These are phyloP conservation scores for Bjerkandera adusta DNA, from an alignment of 1,284 basidiomycete genomes.

Conservation along the genomic window DNA sequence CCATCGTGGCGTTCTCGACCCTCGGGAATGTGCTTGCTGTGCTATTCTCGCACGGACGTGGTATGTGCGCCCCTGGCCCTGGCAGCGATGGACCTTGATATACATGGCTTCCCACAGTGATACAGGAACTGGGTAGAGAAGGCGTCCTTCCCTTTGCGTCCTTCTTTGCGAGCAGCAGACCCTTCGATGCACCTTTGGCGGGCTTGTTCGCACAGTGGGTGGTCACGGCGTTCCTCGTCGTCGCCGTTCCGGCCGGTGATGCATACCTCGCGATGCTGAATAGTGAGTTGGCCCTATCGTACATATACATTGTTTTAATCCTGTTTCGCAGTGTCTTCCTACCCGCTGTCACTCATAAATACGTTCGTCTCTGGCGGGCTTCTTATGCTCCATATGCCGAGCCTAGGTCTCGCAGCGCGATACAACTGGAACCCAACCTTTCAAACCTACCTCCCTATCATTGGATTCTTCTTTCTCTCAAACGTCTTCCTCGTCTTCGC, in stretches of 20 bases:
- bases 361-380: slow-evolving; percentile 58
- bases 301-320: background rate
- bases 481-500: slow-evolving; percentile 60
- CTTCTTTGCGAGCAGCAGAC: slow-evolving; percentile 64
- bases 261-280: slow-evolving; percentile 68
- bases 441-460: slow-evolving; percentile 44
- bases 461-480: slow-evolving; percentile 56
- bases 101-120: slow-evolving; percentile 37
- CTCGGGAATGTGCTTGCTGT: slow-evolving; percentile 62
- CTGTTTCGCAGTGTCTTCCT: slow-evolving; percentile 44
- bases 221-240: slow-evolving; percentile 47
- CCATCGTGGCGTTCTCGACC: slow-evolving; percentile 59
- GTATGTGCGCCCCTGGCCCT: slow-evolving; percentile 31
- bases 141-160: slow-evolving; percentile 60
- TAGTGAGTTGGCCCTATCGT: slow-evolving; percentile 36
- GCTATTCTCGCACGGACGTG: slow-evolving; percentile 62
- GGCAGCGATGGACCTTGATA: background rate
- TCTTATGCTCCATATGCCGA: slow-evolving; percentile 51
- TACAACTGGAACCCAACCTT: slow-evolving; percentile 66
- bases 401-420: slow-evolving; percentile 27
- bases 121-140: slow-evolving; percentile 69
- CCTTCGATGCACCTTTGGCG: slow-evolving; percentile 56
- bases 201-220: slow-evolving; percentile 58
- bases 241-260: slow-evolving; percentile 59
- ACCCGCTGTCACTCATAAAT: slow-evolving; percentile 55